Percentiles rank a stretch among this genome's conserved stretches.
Conservation (phyloP, 441 rosid species). For the Mallotus japonicus region DNA sequence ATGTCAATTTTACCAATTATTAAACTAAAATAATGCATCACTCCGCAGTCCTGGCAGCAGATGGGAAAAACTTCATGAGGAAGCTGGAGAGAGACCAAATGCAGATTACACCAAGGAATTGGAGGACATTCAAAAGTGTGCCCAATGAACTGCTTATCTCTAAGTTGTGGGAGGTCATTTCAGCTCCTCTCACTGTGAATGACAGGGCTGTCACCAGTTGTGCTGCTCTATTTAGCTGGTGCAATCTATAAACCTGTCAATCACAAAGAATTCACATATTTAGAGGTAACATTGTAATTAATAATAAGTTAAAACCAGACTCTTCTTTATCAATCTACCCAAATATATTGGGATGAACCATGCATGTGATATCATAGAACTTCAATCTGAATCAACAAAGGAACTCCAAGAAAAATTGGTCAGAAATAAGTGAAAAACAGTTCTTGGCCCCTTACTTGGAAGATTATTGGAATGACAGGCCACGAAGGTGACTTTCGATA, state of each 20-base stretch:
- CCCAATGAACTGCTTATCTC: constrained; percentile 85
- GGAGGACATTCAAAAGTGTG: constrained; percentile 81
- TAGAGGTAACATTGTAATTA: neutral
- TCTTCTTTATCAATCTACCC: neutral
- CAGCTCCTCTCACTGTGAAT: constrained; percentile 87
- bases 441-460: constrained; percentile 58
- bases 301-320: neutral
- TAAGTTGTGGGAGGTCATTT: constrained; percentile 74
- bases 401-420: constrained; percentile 10
- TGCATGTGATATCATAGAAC: neutral
- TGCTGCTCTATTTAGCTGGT: constrained; percentile 94
- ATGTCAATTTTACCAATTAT: constrained; percentile 15
- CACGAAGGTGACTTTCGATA: constrained; percentile 71
- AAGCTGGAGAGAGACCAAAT: constrained; percentile 97
- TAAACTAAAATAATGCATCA: constrained; percentile 27
- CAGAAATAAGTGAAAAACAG: constrained; percentile 9
- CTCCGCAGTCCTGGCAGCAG: constrained; percentile 33
- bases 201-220: constrained; percentile 92
- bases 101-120: constrained; percentile 82
- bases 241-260: constrained; percentile 88
- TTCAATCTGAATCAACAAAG: neutral
- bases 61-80: constrained; percentile 68
- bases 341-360: constrained; percentile 5
- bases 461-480: constrained; percentile 74
- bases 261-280: constrained; percentile 16